Percentiles rank a stretch among this genome's conserved stretches.
phyloP scores from a whole-genome alignment of 352 stramenopile species.

The Globisporangium orthogonon region DNA sequence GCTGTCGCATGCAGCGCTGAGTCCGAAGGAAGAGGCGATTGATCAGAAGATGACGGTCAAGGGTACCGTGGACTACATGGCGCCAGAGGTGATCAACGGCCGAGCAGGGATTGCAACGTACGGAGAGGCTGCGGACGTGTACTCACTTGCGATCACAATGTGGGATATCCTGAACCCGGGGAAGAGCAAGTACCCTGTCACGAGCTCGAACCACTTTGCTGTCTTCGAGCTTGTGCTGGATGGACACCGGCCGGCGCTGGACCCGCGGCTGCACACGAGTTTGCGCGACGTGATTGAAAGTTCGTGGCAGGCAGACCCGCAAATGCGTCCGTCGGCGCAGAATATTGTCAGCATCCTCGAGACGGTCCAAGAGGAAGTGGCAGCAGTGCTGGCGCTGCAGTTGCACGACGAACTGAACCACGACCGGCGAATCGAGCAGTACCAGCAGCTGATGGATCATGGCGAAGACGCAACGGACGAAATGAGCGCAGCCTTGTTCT shows the following conservation, averaged over 20 bases:
- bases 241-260: slow-evolving; percentile 38
- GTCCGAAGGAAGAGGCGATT: neutral
- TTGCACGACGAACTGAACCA: slow-evolving; percentile 32
- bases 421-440: neutral
- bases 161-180: slow-evolving; percentile 67
- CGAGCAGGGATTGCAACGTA: slow-evolving; percentile 42
- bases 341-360: slow-evolving; percentile 46
- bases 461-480: neutral
- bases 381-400: slow-evolving; percentile 35
- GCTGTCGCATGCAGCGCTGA: neutral
- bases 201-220: slow-evolving; percentile 33
- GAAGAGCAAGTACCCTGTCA: slow-evolving; percentile 32
- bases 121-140: slow-evolving; percentile 61
- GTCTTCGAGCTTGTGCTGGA: slow-evolving; percentile 46
- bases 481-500: slow-evolving; percentile 15
- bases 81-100: slow-evolving; percentile 59
- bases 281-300: slow-evolving; percentile 56
- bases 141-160: slow-evolving; percentile 50
- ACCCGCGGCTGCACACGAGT: slow-evolving; percentile 22
- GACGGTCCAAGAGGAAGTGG: slow-evolving; percentile 52
- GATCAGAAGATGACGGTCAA: slow-evolving; percentile 49
- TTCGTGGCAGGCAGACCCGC: slow-evolving; percentile 50
- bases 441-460: neutral
- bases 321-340: slow-evolving; percentile 32
- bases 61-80: slow-evolving; percentile 72